phyloP scores from a whole-genome alignment of 495 filamentous ascomycete species.

The Parathielavia hyrcaniae region DNA sequence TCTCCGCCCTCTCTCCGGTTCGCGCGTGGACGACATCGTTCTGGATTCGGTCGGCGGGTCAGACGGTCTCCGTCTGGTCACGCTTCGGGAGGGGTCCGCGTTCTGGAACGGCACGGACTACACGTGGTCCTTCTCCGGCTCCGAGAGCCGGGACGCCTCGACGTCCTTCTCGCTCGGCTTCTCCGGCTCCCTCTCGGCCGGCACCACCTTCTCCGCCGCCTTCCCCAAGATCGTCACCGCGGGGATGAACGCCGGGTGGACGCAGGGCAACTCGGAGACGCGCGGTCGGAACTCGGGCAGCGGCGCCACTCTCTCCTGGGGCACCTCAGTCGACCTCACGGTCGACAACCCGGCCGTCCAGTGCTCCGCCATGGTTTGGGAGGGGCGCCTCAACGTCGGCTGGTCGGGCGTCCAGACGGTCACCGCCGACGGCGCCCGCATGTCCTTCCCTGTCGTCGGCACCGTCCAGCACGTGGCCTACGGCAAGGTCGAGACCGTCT shows the following conservation, averaged over 20 bases:
- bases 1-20: not conserved
- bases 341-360: not conserved
- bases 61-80: not conserved
- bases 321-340: not conserved
- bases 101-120: constrained; percentile 6
- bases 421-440: not conserved
- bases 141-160: not conserved
- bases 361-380: constrained; percentile 1
- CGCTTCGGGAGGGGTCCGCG: constrained; percentile 1
- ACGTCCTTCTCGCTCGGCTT: not conserved
- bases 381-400: not conserved
- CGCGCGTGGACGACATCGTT: constrained; percentile 1
- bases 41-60: not conserved
- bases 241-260: not conserved
- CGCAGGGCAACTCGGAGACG: not conserved
- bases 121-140: constrained; percentile 2
- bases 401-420: constrained; percentile 6
- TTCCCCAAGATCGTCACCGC: not conserved
- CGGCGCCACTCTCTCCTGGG: not conserved
- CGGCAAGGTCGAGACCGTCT: constrained; percentile 2
- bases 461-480: not conserved
- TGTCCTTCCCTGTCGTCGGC: not conserved
- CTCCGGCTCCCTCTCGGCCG: not conserved
- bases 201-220: not conserved
- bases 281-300: not conserved